Evolutionary conservation across 2,329 filamentous ascomycete genomes (phyloP).

Genomic region (Ascochyta koolunga): DNA sequence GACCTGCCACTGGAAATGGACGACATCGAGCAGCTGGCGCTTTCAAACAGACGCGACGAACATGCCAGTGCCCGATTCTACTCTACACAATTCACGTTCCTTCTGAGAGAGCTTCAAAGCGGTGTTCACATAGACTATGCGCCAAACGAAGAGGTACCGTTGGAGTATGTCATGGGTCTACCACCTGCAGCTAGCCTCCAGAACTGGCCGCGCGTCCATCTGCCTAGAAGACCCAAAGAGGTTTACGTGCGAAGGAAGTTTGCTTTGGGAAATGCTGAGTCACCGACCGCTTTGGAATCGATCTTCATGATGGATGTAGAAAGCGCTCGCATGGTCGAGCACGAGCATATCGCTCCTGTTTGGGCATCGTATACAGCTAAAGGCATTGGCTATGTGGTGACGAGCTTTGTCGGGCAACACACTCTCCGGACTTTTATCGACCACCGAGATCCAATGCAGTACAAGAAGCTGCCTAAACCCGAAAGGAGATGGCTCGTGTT

Average conservation of each 20-base stretch:
- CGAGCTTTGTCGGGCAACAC: conserved; percentile 70
- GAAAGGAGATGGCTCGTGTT: conserved; percentile 66
- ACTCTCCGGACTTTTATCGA: conserved; percentile 71
- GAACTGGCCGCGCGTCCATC: conserved; percentile 65
- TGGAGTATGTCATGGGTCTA: conserved; percentile 69
- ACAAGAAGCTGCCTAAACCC: conserved; percentile 67
- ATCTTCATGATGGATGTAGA: conserved; percentile 68
- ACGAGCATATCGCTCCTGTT: conserved; percentile 72
- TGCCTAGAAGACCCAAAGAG: conserved; percentile 66
- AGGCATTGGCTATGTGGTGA: conserved; percentile 68
- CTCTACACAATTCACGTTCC: conserved; percentile 71
- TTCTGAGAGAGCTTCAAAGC: conserved; percentile 67
- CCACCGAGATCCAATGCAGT: conserved; percentile 63
- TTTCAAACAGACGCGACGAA: conserved; percentile 66
- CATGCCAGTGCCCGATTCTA: conserved; percentile 73
- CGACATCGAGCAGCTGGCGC: conserved; percentile 66
- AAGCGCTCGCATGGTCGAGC: conserved; percentile 63
- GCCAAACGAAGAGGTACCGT: conserved; percentile 71
- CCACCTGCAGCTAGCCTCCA: conserved; percentile 53
- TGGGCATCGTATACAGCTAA: conserved; percentile 74
- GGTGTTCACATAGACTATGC: conserved; percentile 69
- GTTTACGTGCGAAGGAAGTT: conserved; percentile 65
- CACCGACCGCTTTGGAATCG: conserved; percentile 36
- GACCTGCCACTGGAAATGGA: conserved; percentile 73
- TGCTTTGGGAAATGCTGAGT: conserved; percentile 52